Base-by-base conservation (phyloP, 176 grass and related monocot genomes). In the Triticum timopheevii region DNA sequence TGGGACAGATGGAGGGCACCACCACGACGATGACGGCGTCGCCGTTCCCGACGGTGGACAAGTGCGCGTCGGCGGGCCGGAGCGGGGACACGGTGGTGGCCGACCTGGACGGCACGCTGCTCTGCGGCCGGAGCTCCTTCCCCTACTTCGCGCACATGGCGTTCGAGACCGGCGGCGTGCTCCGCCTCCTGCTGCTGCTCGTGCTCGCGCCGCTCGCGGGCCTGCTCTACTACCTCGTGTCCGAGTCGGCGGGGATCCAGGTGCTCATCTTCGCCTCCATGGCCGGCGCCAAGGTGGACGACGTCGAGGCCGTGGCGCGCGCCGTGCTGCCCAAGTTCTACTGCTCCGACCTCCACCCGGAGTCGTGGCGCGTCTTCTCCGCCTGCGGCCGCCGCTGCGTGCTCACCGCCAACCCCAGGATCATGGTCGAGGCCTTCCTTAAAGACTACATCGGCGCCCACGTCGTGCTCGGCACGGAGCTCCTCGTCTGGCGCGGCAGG, bases 291-390 rank as follows among this genome's bases (percentile, higher is more conserved):
- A 70, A 34, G 47, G 64, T 94, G 3, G 30, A n/a, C 4, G 87
- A 90, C 65, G 63, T 96, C 80, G 87, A 96, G 91, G 92, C 85
- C 17, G 92, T 89, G 56, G 92, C 94, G 42, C 85, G 89, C 23
- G 92, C 92, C 10, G 94, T 96, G 82, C 89, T 96, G n/a, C 94
- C 94, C 38, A 96, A 93, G 87, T 92, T 93, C 82, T 96, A 96
- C 87, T 77, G 82, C 69, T 50, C 62, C 52, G 94, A 96, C 84
- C 82, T 96, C 59, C 87, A 96, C 82, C 94, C 94, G 45, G 92
- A 96, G 82, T 38, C 89, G 50, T 96, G 94, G 92, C 87, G 94
- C 69, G 94, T 93, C 6, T 96, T 96, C 87, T 91, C 91, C 2
- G 81, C 91, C 23, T 93, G 94, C 84, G 84, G 91, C 10, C 84